Conservation (phyloP, 345 rosid species). For the Populus euphratica region DNA sequence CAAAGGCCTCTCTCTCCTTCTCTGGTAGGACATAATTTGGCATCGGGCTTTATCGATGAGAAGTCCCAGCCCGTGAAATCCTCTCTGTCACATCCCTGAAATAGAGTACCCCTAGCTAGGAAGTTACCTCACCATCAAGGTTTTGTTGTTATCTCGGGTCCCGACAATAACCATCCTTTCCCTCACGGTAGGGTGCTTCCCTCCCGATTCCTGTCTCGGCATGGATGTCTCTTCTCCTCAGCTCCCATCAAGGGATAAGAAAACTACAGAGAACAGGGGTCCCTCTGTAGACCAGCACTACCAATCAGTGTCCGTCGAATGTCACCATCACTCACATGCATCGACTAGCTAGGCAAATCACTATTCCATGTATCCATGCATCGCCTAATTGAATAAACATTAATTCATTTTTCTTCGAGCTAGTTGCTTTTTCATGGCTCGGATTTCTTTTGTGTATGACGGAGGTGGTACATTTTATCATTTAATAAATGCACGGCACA, state of each 20-base stretch:
- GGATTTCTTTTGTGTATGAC: too few relatives aligned
- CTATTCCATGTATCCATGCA: not conserved
- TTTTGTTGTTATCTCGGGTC: not conserved
- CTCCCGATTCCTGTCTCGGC: not conserved
- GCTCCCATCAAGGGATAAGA: constrained; percentile 10
- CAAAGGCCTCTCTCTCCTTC: not conserved
- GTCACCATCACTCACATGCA: constrained; percentile 43
- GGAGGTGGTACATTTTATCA: not conserved
- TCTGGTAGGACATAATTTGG: not conserved
- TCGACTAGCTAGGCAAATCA: constrained; percentile 15
- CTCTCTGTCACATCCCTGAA: not conserved
- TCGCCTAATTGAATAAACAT: not conserved
- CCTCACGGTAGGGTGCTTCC: not conserved
- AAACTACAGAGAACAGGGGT: not conserved
- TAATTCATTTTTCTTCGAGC: too few relatives aligned
- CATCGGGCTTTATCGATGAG: not conserved
- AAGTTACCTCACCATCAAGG: not conserved
- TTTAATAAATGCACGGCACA: not conserved
- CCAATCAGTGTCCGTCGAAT: constrained; percentile 10
- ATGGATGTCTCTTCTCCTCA: not conserved
- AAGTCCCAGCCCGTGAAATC: constrained; percentile 20
- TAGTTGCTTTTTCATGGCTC: too few relatives aligned
- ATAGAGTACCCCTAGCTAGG: not conserved
- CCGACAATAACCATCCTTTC: not conserved
- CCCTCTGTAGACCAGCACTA: constrained; percentile 9